phyloP scores from a whole-genome alignment of 352 stramenopile genomes.

The Phytophthora citrophthora region DNA sequence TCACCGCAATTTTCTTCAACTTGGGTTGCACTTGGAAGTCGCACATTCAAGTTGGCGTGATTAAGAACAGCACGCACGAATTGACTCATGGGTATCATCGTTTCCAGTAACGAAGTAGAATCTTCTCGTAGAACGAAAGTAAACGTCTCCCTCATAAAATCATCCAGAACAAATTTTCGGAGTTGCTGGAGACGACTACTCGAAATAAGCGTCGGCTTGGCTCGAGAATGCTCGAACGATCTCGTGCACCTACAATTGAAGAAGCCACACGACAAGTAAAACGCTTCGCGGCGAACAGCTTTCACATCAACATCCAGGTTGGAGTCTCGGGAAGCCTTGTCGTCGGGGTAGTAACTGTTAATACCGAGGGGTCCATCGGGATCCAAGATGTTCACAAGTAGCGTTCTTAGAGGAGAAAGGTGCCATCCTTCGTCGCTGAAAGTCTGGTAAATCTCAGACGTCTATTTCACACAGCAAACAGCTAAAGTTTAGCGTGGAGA shows the following conservation, averaged over 20 bases:
- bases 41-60: conserved; percentile 61
- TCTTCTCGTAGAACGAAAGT: conserved; percentile 32
- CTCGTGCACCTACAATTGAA: conserved; percentile 68
- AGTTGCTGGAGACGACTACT: conserved; percentile 43
- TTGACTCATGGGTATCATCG: conserved; percentile 66
- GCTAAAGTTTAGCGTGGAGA: neutral
- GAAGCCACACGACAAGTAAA: conserved; percentile 79
- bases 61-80: conserved; percentile 74
- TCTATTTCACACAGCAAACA: conserved; percentile 45
- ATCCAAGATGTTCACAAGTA: conserved; percentile 82
- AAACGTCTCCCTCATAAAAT: conserved; percentile 65
- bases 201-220: neutral
- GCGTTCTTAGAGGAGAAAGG: conserved; percentile 63
- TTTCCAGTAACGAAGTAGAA: conserved; percentile 52
- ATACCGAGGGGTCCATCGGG: conserved; percentile 80
- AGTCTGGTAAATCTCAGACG: conserved; percentile 80
- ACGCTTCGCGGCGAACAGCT: conserved; percentile 70
- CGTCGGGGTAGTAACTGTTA: conserved; percentile 81
- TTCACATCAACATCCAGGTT: conserved; percentile 44
- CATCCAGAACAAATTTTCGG: conserved; percentile 61
- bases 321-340: conserved; percentile 8
- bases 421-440: conserved; percentile 61
- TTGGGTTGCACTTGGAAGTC: conserved; percentile 1
- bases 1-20: neutral
- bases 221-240: conserved; percentile 66